Evolutionary conservation across 2,329 filamentous ascomycete genomes (phyloP).

Genomic region (Ascochyta clinopodiicola): DNA sequence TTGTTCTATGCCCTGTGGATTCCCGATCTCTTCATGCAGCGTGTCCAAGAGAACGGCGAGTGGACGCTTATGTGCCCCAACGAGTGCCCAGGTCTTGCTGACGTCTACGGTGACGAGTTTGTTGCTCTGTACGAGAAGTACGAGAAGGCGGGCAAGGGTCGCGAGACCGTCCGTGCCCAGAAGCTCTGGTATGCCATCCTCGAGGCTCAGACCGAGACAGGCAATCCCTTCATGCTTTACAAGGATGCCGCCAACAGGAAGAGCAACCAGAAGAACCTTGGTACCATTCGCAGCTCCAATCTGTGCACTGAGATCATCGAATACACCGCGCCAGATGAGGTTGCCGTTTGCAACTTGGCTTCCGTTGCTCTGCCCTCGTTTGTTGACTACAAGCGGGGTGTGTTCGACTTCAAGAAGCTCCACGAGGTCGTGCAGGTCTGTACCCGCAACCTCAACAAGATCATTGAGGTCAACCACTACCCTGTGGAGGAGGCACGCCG

Average conservation of each 20-base stretch:
- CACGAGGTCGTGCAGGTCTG: constrained; percentile 94
- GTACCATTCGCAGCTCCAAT: constrained; percentile 98
- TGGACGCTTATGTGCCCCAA: constrained; percentile 99
- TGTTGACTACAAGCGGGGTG: constrained; percentile 82
- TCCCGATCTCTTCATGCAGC: constrained; percentile 99
- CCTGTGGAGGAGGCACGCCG: constrained; percentile 92
- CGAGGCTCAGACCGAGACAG: constrained; percentile 97
- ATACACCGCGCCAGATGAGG: constrained; percentile 96
- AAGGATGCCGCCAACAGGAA: constrained; percentile 98
- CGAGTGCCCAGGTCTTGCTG: constrained; percentile 91
- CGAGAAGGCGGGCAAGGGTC: constrained; percentile 84
- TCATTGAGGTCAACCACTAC: constrained; percentile 98
- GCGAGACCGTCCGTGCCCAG: constrained; percentile 92
- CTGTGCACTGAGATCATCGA: constrained; percentile 98
- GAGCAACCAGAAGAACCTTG: constrained; percentile 99
- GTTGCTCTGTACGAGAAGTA: constrained; percentile 91
- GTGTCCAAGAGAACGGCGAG: constrained; percentile 92
- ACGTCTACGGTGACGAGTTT: constrained; percentile 97
- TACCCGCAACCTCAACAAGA: constrained; percentile 94
- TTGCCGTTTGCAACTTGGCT: constrained; percentile 97
- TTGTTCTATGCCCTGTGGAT: constrained; percentile 99
- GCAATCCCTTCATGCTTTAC: constrained; percentile 99
- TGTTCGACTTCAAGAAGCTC: constrained; percentile 95
- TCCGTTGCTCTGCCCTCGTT: constrained; percentile 91
- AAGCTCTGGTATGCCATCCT: constrained; percentile 99